phyloP scores from a whole-genome alignment of 805 yeast genomes.

The Lipomyces yamadae region DNA sequence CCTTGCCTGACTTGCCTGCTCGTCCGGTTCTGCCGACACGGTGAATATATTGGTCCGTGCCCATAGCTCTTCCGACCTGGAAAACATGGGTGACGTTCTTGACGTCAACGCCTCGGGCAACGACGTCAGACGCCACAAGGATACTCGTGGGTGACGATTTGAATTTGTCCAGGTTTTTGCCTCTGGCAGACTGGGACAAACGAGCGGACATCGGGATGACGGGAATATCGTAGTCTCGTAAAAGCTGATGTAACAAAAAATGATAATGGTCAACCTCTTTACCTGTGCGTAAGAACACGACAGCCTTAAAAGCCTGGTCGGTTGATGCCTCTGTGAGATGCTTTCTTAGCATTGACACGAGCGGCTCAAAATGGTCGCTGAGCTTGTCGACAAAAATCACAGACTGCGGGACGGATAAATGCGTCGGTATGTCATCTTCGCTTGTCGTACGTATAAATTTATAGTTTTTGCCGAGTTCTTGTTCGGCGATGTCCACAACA shows the following conservation, averaged over 20 bases:
- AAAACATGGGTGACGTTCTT: constrained; percentile 83
- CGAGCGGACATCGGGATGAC: constrained; percentile 66
- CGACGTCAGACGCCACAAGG: constrained; percentile 86
- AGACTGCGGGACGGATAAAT: constrained; percentile 66
- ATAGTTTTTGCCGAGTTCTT: constrained; percentile 53
- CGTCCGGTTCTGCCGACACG: constrained; percentile 96
- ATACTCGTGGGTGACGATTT: constrained; percentile 57
- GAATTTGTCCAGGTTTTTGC: constrained; percentile 60
- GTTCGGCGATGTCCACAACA: constrained; percentile 70
- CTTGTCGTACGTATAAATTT: constrained; percentile 68
- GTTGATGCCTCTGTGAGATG: constrained; percentile 57
- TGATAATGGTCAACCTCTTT: constrained; percentile 65
- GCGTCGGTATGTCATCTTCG: constrained; percentile 67
- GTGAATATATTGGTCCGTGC: constrained; percentile 81
- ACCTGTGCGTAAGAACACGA: constrained; percentile 82
- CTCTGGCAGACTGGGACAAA: constrained; percentile 70
- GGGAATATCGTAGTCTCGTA: constrained; percentile 16
- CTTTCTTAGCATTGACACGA: constrained; percentile 75
- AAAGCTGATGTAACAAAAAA: constrained; percentile 47
- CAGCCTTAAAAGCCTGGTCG: constrained; percentile 64
- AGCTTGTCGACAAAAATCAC: constrained; percentile 39
- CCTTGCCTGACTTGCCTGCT: constrained; percentile 79
- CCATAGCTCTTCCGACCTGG: constrained; percentile 79
- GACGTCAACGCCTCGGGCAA: constrained; percentile 96
- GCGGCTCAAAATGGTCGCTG: constrained; percentile 46